Evolutionary conservation across 495 filamentous ascomycete species (phyloP).

Genomic region (Penicillium simplicissimum): DNA sequence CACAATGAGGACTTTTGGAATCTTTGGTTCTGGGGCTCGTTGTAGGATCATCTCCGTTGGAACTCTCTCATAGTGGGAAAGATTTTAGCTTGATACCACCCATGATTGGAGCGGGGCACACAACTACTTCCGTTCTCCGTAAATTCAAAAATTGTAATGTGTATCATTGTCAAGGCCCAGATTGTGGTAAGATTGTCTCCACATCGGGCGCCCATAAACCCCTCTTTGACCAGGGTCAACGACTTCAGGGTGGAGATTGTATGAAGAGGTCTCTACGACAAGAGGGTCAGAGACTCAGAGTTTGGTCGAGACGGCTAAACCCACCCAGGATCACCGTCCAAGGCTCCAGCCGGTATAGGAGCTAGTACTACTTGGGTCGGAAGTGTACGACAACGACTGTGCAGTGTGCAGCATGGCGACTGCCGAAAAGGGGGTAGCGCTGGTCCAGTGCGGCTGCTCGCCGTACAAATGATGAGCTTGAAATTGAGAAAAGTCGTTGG

Average conservation of each 20-base stretch:
- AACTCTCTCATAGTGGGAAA: slow-evolving; percentile 3
- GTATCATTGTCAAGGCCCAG: slow-evolving; percentile 1
- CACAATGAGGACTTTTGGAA: slow-evolving; percentile 1
- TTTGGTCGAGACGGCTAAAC: slow-evolving; percentile 19
- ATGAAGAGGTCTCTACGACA: slow-evolving; percentile 13
- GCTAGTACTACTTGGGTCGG: not conserved
- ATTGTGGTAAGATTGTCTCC: slow-evolving; percentile 5
- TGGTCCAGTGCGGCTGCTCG: not conserved
- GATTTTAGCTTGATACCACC: not conserved
- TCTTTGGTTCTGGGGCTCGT: slow-evolving; percentile 1
- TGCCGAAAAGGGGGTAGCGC: slow-evolving; percentile 1
- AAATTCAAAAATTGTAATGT: no score
- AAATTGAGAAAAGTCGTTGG: slow-evolving; percentile 7
- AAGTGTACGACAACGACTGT: not conserved
- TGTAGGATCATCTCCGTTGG: slow-evolving; percentile 21
- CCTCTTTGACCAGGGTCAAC: slow-evolving; percentile 16
- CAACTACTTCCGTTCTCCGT: not conserved
- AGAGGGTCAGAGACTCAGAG: not conserved
- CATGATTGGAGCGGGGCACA: slow-evolving; percentile 15
- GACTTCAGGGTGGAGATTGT: slow-evolving; percentile 11
- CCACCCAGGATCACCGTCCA: slow-evolving; percentile 14
- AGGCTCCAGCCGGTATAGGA: not conserved
- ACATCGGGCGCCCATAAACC: slow-evolving; percentile 11
- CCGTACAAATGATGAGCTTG: not conserved
- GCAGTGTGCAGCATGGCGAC: not conserved